A percentile compares a stretch with the other conserved stretches of the same genome.
Conservation (phyloP, 768 basidiomycete genomes). For the Lepiota venenata region DNA sequence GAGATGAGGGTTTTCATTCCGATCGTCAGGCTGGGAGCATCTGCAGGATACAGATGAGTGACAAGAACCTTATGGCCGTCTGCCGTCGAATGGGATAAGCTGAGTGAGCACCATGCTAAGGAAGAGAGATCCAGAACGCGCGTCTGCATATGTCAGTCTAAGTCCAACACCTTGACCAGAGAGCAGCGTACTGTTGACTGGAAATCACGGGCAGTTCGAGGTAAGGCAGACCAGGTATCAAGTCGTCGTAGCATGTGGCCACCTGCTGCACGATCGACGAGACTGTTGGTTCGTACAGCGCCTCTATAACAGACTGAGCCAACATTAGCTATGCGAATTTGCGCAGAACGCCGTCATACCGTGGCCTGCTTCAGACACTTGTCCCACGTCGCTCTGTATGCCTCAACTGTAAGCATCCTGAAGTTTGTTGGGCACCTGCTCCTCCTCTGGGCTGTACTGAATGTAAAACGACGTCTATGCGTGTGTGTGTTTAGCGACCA, state of each 20-base stretch:
- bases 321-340: conserved; percentile 1
- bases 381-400: conserved; percentile 56
- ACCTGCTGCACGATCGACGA: conserved; percentile 41
- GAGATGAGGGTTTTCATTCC: conserved; percentile 55
- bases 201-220: conserved; percentile 58
- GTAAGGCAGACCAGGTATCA: conserved; percentile 54
- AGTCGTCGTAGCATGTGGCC: conserved; percentile 37
- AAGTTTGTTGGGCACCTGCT: not conserved
- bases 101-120: conserved; percentile 45
- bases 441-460: conserved; percentile 3
- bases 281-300: conserved; percentile 48
- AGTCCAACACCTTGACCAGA: not conserved
- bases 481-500: not conserved
- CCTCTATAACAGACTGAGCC: conserved; percentile 40
- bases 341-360: conserved; percentile 26
- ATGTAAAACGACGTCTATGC: conserved; percentile 10
- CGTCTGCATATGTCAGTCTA: not conserved
- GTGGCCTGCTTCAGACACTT: conserved; percentile 55
- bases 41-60: conserved; percentile 53
- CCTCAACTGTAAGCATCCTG: conserved; percentile 35
- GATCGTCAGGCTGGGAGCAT: conserved; percentile 48
- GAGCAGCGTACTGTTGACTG: conserved; percentile 44
- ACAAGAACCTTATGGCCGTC: not conserved
- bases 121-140: conserved; percentile 35
- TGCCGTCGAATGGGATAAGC: conserved; percentile 35